Conservation (phyloP, 352 stramenopile species). For the Globisporangium radiosum region DNA sequence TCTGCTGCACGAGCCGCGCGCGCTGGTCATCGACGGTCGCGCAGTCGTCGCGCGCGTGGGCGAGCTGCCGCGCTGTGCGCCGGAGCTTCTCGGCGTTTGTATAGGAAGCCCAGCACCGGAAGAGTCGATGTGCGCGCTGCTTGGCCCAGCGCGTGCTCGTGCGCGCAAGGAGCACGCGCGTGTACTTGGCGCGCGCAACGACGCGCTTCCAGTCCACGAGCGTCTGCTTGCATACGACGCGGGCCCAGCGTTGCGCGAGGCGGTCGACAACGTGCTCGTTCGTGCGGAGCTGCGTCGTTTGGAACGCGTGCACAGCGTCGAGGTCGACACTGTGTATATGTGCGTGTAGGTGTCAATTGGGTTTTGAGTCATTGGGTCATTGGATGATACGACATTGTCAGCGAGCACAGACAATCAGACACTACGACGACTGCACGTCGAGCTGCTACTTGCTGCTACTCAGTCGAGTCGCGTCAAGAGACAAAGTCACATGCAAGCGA, state of each 20-base stretch:
- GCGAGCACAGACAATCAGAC: background rate
- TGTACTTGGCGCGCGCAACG: slow-evolving; percentile 67
- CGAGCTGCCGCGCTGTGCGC: slow-evolving; percentile 27
- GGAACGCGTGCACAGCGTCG: slow-evolving; percentile 40
- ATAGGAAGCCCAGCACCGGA: slow-evolving; percentile 39
- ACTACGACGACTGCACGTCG: too few species aligned
- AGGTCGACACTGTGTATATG: slow-evolving; percentile 11
- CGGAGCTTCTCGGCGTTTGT: slow-evolving; percentile 28
- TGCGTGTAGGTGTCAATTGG: background rate
- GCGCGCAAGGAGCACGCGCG: slow-evolving; percentile 53
- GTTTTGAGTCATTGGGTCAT: too few species aligned
- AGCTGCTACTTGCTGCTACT: too few species aligned
- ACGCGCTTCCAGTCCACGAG: slow-evolving; percentile 69
- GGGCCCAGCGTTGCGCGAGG: slow-evolving; percentile 40
- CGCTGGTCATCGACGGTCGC: slow-evolving; percentile 51
- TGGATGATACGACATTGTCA: background rate
- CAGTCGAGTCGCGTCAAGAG: too few species aligned
- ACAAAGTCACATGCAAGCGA: too few species aligned
- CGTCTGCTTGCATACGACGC: slow-evolving; percentile 44
- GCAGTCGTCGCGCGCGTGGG: slow-evolving; percentile 38
- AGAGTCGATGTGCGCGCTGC: slow-evolving; percentile 34
- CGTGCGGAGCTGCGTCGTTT: slow-evolving; percentile 46
- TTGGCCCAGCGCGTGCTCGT: slow-evolving; percentile 46
- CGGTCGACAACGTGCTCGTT: slow-evolving; percentile 63
- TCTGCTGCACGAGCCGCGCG: slow-evolving; percentile 36